phyloP scores from a whole-genome alignment of 345 rosid genomes.

The Psidium guajava region DNA sequence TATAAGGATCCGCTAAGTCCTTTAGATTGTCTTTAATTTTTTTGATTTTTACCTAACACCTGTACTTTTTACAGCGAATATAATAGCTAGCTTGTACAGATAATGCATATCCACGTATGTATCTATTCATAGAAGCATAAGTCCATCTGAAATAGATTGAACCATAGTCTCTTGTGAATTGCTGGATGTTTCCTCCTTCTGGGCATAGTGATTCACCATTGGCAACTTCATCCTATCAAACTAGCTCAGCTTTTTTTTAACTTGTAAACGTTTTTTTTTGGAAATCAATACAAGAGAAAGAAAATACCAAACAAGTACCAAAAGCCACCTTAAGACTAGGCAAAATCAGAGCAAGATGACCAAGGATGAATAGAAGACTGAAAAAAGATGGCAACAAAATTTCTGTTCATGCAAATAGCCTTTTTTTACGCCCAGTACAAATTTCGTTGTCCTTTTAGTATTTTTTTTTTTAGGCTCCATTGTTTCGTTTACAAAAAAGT shows the following conservation, averaged over 20 bases:
- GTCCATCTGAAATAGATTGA: background rate
- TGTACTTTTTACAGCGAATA: background rate
- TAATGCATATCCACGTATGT: background rate
- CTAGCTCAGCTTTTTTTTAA: background rate
- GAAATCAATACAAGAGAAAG: background rate
- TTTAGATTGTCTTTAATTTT: background rate
- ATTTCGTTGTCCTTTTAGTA: background rate
- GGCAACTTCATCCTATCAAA: background rate
- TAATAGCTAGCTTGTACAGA: background rate
- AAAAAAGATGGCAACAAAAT: background rate
- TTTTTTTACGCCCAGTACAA: background rate
- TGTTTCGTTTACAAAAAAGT: too few species aligned
- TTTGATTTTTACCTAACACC: background rate
- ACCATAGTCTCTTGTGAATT: background rate
- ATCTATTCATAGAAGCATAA: background rate
- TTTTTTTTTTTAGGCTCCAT: background rate
- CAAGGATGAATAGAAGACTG: conserved; percentile 2
- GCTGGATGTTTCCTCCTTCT: background rate
- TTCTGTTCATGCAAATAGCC: background rate
- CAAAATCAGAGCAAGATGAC: background rate
- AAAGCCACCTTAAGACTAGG: background rate
- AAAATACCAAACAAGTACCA: background rate
- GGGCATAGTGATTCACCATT: background rate
- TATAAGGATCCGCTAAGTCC: background rate
- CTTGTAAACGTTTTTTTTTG: background rate